phyloP scores from a whole-genome alignment of 345 rosid species.

The Heritiera fomes region DNA sequence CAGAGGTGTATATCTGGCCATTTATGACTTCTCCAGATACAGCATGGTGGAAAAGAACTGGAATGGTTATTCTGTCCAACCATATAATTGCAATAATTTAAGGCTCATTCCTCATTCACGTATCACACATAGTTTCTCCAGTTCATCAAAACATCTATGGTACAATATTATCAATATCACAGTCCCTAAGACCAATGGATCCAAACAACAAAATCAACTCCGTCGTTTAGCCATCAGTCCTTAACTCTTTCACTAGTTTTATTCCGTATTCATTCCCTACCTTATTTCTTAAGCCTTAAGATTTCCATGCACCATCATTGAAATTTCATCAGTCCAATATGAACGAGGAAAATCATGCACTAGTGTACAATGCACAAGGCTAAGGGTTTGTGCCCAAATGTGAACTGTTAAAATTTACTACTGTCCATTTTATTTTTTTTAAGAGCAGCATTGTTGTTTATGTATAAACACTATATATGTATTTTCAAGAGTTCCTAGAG shows the following conservation, averaged over 20 bases:
- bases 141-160: background rate
- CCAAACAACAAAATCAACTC: background rate
- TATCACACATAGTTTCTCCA: background rate
- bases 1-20: background rate
- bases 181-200: background rate
- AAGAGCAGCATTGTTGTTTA: background rate
- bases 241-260: slow-evolving; percentile 7
- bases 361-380: background rate
- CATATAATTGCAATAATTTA: slow-evolving; percentile 10
- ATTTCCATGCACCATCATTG: background rate
- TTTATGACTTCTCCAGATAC: slow-evolving; percentile 7
- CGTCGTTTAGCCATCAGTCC: background rate
- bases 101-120: background rate
- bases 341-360: background rate
- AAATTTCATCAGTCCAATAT: background rate
- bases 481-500: background rate
- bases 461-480: background rate
- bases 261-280: background rate
- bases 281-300: background rate
- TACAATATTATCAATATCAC: background rate
- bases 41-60: slow-evolving; percentile 2
- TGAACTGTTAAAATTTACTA: background rate
- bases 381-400: slow-evolving; percentile 2
- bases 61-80: background rate
- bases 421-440: background rate